Evolutionary conservation across 1,284 basidiomycete genomes (phyloP), one percentile per base, ranked within the genome.

Genomic region (Anthracocystis walkeri): DNA sequence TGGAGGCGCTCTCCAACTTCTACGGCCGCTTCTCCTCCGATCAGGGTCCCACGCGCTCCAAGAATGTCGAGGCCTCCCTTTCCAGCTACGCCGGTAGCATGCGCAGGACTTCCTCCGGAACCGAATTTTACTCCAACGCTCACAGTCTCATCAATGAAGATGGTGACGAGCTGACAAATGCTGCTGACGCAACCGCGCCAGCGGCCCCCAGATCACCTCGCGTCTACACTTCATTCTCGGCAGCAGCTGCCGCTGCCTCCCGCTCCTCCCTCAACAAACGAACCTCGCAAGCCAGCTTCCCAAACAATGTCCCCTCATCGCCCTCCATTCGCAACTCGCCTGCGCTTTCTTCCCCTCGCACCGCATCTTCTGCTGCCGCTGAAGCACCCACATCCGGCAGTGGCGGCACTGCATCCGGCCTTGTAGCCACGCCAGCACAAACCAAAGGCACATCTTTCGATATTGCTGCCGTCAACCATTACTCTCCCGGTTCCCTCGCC

Each of bases 1-100:
- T 63, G 12, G 72, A 75, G 40, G 72, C 72, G 16, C 61, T 75
- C 62, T 50, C 66, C 55, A 75, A 75, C 49, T 75, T 70, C 56
- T 69, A 63, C 20, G 62, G 72, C 48, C 72, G 66, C 27, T 62
- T 55, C 21, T 75, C 72, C n/a, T 56, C 65, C 20, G 71, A 74
- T 31, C 65, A 65, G 23, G 42, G 33, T 20, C 61, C 65, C 23
- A 11, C 31, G 14, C 59, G 71, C 18, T 29, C 61, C 40, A 68
- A 56, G 41, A 58, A 62, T 12, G 46, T 44, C 10, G 65, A 68
- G 2, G 31, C 65, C 2, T 68, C 71, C 21, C 53, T 65, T 3
- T 61, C 65, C 27, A 74, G 65, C 65, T 55, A 62, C 40, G 58
- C 65, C 29, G 59, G 62, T 21, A 74, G 65, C 65, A 27, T 65